A percentile compares a stretch with the other conserved stretches of the same genome.
Evolutionary conservation across 345 rosid genomes (phyloP).

Genomic region (Eucalyptus urophylla): DNA sequence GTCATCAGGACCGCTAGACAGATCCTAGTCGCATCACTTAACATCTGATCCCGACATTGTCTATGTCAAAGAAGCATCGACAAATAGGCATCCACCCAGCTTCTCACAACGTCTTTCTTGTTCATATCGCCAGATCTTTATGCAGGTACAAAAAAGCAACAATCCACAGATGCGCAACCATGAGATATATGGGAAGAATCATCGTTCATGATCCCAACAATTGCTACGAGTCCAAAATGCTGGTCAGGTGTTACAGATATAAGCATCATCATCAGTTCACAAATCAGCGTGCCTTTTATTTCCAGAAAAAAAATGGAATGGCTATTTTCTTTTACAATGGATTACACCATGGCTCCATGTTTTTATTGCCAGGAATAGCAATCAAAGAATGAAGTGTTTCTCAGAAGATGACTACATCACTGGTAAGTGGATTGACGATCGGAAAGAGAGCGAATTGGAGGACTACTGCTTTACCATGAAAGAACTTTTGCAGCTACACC

Average conservation of each 20-base stretch:
- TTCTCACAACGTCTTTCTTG: not conserved
- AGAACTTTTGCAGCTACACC: constrained; percentile 96
- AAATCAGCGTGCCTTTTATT: not conserved
- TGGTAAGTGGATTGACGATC: not conserved
- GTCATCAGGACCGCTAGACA: not conserved
- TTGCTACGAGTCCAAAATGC: not conserved
- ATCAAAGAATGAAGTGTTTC: not conserved
- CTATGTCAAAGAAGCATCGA: not conserved
- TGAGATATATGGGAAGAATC: not conserved
- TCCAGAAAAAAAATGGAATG: not conserved
- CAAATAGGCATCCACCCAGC: not conserved
- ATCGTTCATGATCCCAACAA: not conserved
- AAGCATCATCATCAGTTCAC: not conserved
- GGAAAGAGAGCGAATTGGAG: not conserved
- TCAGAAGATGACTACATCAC: not conserved
- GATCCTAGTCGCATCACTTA: not conserved
- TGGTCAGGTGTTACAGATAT: not conserved
- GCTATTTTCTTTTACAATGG: not conserved
- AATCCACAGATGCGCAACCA: not conserved
- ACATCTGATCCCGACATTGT: not conserved
- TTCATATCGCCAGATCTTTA: not conserved
- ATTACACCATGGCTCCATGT: not conserved
- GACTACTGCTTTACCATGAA: constrained; percentile 77
- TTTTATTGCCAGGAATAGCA: not conserved
- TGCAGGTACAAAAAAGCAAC: not conserved